These are phyloP conservation scores for Yamadazyma membranifaciens DNA, from an alignment of 1,139 yeast species.

Conservation along the genomic window DNA sequence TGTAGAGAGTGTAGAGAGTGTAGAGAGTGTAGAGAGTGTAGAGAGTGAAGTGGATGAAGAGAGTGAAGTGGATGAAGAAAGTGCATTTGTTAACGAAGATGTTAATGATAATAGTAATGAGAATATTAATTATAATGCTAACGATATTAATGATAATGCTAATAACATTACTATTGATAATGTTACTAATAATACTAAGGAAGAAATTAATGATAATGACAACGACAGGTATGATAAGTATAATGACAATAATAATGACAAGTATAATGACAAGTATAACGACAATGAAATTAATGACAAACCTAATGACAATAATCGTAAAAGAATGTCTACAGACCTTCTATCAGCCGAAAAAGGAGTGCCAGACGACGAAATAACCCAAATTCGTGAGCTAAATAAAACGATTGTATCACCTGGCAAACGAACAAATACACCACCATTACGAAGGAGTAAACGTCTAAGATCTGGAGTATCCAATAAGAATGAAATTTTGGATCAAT, in stretches of 20 bases:
- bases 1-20: neutral
- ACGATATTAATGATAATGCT: too few relatives aligned
- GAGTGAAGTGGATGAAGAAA: neutral
- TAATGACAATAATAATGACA: constrained; percentile 1
- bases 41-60: neutral
- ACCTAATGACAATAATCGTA: neutral
- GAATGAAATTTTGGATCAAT: neutral
- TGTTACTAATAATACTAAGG: too few relatives aligned
- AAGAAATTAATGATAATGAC: too few relatives aligned
- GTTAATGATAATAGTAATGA: neutral
- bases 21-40: neutral
- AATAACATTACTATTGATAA: too few relatives aligned
- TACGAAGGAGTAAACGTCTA: neutral
- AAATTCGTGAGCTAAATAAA: neutral
- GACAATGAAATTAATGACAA: neutral
- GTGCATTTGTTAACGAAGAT: neutral
- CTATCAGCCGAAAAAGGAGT: neutral
- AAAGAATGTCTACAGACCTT: neutral
- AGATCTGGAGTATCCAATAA: neutral
- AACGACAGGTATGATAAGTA: constrained; percentile 1
- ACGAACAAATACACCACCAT: neutral
- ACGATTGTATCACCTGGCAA: neutral
- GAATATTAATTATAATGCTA: too few relatives aligned
- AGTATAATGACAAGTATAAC: neutral
- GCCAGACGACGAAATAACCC: too few relatives aligned